A percentile compares a stretch with the other conserved stretches of the same genome.
phyloP scores from a whole-genome alignment of 805 yeast genomes.

The Kodamaea jinghongensis region DNA sequence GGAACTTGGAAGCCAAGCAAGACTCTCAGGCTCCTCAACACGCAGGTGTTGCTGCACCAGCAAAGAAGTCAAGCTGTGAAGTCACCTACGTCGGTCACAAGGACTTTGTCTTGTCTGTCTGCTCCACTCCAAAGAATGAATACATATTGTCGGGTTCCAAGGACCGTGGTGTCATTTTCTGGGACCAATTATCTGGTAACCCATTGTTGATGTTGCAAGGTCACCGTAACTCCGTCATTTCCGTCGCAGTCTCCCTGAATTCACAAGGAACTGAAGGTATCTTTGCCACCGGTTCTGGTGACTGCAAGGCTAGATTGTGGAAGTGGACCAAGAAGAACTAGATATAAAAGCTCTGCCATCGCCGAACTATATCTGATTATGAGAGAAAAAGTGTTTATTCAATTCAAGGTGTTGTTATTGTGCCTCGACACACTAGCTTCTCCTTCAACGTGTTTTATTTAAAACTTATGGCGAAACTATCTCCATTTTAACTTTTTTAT shows the following conservation, averaged over 20 bases:
- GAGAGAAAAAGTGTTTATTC: not conserved
- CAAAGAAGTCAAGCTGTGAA: slow-evolving; percentile 62
- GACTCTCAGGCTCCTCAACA: slow-evolving; percentile 23
- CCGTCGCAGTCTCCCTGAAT: slow-evolving; percentile 86
- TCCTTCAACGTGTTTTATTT: too few relatives aligned
- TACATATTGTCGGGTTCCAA: slow-evolving; percentile 92
- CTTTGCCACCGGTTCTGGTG: slow-evolving; percentile 97
- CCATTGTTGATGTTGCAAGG: slow-evolving; percentile 95
- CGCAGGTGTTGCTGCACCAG: slow-evolving; percentile 16
- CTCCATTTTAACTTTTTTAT: too few relatives aligned
- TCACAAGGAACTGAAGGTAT: slow-evolving; percentile 72
- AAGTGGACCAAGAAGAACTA: slow-evolving; percentile 57
- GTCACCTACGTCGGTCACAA: slow-evolving; percentile 94
- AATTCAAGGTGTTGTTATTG: too few relatives aligned
- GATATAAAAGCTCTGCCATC: not conserved
- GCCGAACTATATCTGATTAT: not conserved
- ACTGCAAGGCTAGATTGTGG: slow-evolving; percentile 97
- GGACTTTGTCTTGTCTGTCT: slow-evolving; percentile 91
- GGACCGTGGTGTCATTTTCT: slow-evolving; percentile 94
- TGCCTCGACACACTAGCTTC: too few relatives aligned
- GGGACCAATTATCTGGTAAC: slow-evolving; percentile 92
- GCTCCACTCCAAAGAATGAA: slow-evolving; percentile 89
- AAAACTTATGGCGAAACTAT: too few relatives aligned
- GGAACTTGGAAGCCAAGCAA: slow-evolving; percentile 74
- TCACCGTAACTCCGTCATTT: slow-evolving; percentile 91